Evolutionary conservation across 345 rosid species (phyloP).

Genomic region (Populus euphratica): DNA sequence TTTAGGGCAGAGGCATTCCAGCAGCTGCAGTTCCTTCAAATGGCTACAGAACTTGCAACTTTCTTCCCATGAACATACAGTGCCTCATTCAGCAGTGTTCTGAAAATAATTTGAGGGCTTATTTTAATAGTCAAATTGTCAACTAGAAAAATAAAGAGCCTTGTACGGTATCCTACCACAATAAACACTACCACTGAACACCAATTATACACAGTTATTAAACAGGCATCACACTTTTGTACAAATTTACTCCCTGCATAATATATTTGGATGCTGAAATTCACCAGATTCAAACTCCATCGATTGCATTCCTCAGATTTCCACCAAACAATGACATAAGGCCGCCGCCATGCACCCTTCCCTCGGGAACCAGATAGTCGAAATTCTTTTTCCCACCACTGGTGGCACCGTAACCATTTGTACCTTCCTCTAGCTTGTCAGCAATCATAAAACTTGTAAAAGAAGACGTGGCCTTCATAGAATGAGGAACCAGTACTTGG

Average conservation of each 20-base stretch:
- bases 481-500: conserved; percentile 81
- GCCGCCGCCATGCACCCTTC: conserved; percentile 94
- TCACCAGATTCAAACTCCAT: conserved; percentile 42
- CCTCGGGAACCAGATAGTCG: conserved; percentile 74
- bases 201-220: not conserved
- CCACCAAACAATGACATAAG: conserved; percentile 85
- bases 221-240: not conserved
- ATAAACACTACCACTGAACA: not conserved
- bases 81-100: not conserved
- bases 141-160: not conserved
- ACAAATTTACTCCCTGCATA: not conserved
- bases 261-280: conserved; percentile 4
- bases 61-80: not conserved
- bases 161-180: not conserved
- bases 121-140: not conserved
- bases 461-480: conserved; percentile 67
- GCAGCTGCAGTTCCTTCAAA: not conserved
- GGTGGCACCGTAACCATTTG: conserved; percentile 18
- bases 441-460: conserved; percentile 30
- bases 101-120: not conserved
- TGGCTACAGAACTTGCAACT: not conserved
- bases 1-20: not conserved
- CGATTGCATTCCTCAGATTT: conserved; percentile 51
- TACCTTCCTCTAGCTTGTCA: conserved; percentile 39
- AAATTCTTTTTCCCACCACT: conserved; percentile 33